Conservation (phyloP, 2,329 filamentous ascomycete genomes). For the Colletotrichum zoysiae region DNA sequence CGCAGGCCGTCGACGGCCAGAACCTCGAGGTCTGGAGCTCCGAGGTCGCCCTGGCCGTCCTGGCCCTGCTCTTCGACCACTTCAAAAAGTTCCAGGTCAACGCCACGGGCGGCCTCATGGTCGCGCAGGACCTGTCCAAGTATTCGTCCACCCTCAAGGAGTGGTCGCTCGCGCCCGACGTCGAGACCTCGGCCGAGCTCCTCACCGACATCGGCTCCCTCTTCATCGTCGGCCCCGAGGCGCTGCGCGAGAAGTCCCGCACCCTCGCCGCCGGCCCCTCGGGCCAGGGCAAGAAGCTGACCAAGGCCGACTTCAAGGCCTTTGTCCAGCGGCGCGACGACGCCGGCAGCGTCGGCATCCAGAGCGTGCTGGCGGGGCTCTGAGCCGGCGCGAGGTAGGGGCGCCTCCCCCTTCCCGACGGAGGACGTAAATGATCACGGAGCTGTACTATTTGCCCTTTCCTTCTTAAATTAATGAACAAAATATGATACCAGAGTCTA, state of each 20-base stretch:
- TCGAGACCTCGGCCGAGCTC: conserved; percentile 80
- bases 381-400: conserved; percentile 43
- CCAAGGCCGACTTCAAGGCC: conserved; percentile 80
- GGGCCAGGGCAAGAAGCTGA: conserved; percentile 65
- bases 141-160: conserved; percentile 88
- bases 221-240: conserved; percentile 91
- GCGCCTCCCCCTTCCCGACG: too few species aligned
- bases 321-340: conserved; percentile 91
- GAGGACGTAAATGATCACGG: neutral
- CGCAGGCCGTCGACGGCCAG: conserved; percentile 80
- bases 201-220: conserved; percentile 93
- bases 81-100: conserved; percentile 96
- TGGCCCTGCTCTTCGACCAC: conserved; percentile 86
- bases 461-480: conserved; percentile 7
- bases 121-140: conserved; percentile 94
- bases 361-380: conserved; percentile 80
- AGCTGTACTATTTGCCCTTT: neutral
- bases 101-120: conserved; percentile 92
- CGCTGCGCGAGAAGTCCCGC: conserved; percentile 77
- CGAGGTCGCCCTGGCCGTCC: conserved; percentile 85
- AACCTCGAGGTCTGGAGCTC: conserved; percentile 87
- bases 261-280: conserved; percentile 62
- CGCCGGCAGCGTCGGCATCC: conserved; percentile 82
- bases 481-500: conserved; percentile 38
- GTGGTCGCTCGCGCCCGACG: conserved; percentile 81